Evolutionary conservation across 768 basidiomycete species (phyloP), one percentile per base, ranked within the genome.

Genomic region (Nevesoporus exiguus): DNA sequence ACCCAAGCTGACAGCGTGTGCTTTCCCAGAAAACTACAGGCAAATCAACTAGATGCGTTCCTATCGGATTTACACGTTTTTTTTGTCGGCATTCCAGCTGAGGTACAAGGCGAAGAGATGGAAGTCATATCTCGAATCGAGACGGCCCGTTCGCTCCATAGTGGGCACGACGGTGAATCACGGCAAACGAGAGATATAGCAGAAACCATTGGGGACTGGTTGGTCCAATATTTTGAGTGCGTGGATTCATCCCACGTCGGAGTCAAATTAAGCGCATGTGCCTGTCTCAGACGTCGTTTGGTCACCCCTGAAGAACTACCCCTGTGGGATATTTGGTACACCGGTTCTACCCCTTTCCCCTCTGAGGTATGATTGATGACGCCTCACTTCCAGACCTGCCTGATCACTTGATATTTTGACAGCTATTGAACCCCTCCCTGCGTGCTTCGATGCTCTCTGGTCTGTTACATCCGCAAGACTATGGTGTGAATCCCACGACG

Each of bases 291-390:
- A 47, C 66, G 66, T 7, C 67, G 74, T 14, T 57, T 81, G 10
- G 56, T 71, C 14, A 73, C 78, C 3, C 72, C 83, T 0, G 85
- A 86, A 51, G 76, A 78, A 6, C 55, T 68, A 2, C 67, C 71
- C 14, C 68, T 91, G 27, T 90, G 85, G 82, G 83, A 86, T 51
- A 68, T 89, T 9, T 91, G 87, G 87, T 88, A 84, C 53, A 89
- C 84, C 0, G 85, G 86, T 5, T 64, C 70, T 7, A 75, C 80
- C 3, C 79, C 83, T 1, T 86, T 88, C 56, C 84, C 88, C 3
- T 77, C 79, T 11, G 86, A 90, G 73, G 88, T 89, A 57, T 43
- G 74, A 61, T 15, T 22, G 30, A 30, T 45, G 3, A 21, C 9
- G 13, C 9, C 33, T 11, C n/a, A 17, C 36, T 46, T 31, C 24